Conservation (phyloP, 2,329 filamentous ascomycete genomes). For the Colletotrichum liaoningense region DNA sequence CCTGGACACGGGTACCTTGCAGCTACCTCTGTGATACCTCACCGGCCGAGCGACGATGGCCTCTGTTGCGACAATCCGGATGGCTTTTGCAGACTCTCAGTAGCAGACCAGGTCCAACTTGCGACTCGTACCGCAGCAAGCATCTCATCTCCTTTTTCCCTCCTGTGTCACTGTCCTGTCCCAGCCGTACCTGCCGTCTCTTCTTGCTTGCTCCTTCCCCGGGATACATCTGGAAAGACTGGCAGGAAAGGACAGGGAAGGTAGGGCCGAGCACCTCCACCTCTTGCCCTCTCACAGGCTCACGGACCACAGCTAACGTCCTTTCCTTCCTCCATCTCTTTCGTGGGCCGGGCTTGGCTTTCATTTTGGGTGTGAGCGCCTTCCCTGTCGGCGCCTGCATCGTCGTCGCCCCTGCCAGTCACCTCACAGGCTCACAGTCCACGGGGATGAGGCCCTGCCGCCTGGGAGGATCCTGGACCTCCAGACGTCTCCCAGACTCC, state of each 20-base stretch:
- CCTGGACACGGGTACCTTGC: constrained; percentile 25
- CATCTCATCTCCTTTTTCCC: not conserved
- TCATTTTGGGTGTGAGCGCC: constrained; percentile 6
- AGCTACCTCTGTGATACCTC: constrained; percentile 13
- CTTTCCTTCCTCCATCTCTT: not conserved
- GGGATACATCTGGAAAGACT: not conserved
- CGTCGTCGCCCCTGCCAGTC: constrained; percentile 4
- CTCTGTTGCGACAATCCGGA: not conserved
- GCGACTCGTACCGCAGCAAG: not conserved
- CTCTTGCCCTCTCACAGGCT: not conserved
- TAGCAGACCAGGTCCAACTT: not conserved
- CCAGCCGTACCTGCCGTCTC: not conserved
- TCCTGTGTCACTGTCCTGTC: constrained; percentile 15
- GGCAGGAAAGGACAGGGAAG: constrained; percentile 8
- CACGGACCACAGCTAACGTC: constrained; percentile 23
- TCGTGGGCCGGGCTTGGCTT: constrained; percentile 12
- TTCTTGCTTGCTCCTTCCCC: not conserved
- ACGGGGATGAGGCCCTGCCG: not conserved
- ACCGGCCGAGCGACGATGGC: constrained; percentile 13
- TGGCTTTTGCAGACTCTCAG: not conserved
- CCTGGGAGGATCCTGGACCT: too few relatives aligned
- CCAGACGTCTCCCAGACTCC: not conserved
- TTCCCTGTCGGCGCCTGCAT: constrained; percentile 27
- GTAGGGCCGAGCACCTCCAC: constrained; percentile 24
- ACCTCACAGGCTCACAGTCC: not conserved